Base-by-base conservation (phyloP, 176 grass and related monocot genomes). In the Musa schizocarpa region DNA sequence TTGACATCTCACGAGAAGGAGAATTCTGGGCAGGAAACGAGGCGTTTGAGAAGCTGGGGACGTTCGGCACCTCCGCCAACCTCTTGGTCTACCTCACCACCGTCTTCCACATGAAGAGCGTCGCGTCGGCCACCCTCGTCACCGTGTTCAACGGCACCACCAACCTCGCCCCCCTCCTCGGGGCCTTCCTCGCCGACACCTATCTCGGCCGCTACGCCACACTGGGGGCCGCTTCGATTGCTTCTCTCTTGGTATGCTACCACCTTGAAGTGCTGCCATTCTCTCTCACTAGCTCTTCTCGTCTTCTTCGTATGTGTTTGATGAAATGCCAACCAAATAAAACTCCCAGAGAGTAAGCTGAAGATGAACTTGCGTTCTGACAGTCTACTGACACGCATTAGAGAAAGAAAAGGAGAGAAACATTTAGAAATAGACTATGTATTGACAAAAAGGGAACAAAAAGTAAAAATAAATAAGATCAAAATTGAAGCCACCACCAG, bases 161-260 rank as follows among this genome's bases (percentile, higher is more conserved):
- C 2, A 96, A 90, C 81, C 52, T 92, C 22, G 52, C 89, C 0
- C 87, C 93, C 0, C 10, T 96, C 24, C 29, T 83, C 4, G 93
- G 93, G 4, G 93, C 93, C 25, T 96, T 90, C 78, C 79, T 96
- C 50, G 80, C 85, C 53, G 93, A 96, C 81, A 50, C 87, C 7
- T 96, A 81, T 87, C 79, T 90, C 7, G 93, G 93, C 74, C 89
- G 93, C n/a, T 96, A 90, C 87, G 0, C 52, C 76, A 92, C 87
- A 54, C 53, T 96, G 29, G 89, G 69, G 0, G 14, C 78, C 13
- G 89, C 87, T 21, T 83, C 79, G 12, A 0, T 96, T 6, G 74
- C 87, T 26, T 96, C 93, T 67, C 49, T 88, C 51, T 9, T 80
- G 48, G 86, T 87, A 80, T 11, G 11, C 6, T 26, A 54, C 34